These are phyloP conservation scores for Pichia sp. DNA, from an alignment of 1,139 yeast species.

Conservation along the genomic window DNA sequence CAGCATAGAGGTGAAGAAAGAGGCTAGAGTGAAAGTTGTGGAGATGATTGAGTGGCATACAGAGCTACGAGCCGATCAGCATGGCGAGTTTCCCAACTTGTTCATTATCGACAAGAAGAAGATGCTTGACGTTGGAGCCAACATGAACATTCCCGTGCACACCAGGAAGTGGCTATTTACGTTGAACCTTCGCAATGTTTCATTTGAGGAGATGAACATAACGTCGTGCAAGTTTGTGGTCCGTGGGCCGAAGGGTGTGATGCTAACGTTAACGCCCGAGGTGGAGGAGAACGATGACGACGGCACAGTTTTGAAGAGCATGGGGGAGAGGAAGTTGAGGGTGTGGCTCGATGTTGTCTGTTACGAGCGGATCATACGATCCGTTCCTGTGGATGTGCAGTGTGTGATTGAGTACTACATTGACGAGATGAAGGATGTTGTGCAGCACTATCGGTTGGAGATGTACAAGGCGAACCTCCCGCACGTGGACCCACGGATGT, in stretches of 20 bases:
- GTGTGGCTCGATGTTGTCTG: constrained; percentile 9
- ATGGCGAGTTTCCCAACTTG: constrained; percentile 4
- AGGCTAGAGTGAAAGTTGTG: constrained; percentile 14
- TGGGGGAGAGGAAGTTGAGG: background rate
- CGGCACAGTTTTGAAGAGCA: background rate
- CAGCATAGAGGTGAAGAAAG: constrained; percentile 30
- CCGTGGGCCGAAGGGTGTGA: constrained; percentile 9
- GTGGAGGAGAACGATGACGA: background rate
- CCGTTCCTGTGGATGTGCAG: constrained; percentile 7
- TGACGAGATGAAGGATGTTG: background rate
- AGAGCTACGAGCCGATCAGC: constrained; percentile 7
- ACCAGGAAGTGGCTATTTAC: constrained; percentile 10
- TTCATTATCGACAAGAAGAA: background rate
- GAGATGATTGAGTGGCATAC: constrained; percentile 14
- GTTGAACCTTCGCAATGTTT: background rate
- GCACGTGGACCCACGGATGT: constrained; percentile 64
- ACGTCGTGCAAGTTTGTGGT: constrained; percentile 8
- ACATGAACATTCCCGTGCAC: constrained; percentile 4
- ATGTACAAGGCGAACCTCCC: constrained; percentile 55
- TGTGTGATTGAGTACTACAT: constrained; percentile 5
- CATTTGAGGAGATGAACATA: constrained; percentile 8
- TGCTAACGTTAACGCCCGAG: constrained; percentile 1
- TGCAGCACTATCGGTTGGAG: constrained; percentile 12
- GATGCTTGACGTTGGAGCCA: background rate
- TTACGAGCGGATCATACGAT: constrained; percentile 3